Percentiles rank a stretch among this genome's conserved stretches.
phyloP scores from a whole-genome alignment of 2,329 filamentous ascomycete species.

The Beauveria sp. region DNA sequence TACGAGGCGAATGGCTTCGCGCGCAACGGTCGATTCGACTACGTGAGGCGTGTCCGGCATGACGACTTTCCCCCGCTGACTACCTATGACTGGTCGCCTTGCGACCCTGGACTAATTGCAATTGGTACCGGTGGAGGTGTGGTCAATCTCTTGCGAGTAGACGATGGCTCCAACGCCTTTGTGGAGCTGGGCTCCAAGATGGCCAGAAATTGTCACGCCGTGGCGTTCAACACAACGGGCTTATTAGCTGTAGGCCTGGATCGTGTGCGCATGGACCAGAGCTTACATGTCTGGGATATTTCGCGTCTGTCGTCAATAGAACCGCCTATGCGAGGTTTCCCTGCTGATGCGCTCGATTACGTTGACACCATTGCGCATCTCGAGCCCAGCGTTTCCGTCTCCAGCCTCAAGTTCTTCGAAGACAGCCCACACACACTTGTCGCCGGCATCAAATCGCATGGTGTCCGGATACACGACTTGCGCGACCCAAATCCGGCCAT shows the following conservation, averaged over 20 bases:
- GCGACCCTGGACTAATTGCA: slow-evolving; percentile 58
- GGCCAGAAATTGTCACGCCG: slow-evolving; percentile 70
- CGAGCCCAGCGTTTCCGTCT: slow-evolving; percentile 65
- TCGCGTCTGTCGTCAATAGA: slow-evolving; percentile 50
- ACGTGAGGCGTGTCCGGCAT: slow-evolving; percentile 48
- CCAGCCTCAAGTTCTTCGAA: slow-evolving; percentile 75
- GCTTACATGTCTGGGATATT: slow-evolving; percentile 76
- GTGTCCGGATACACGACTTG: slow-evolving; percentile 69
- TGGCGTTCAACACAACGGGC: slow-evolving; percentile 67
- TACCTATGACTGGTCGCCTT: slow-evolving; percentile 60
- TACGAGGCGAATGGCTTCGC: slow-evolving; percentile 56
- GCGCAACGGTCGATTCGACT: slow-evolving; percentile 49
- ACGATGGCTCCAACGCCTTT: slow-evolving; percentile 59
- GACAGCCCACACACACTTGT: slow-evolving; percentile 68
- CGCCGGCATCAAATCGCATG: slow-evolving; percentile 67
- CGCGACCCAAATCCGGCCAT: slow-evolving; percentile 49
- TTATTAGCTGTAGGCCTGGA: slow-evolving; percentile 73
- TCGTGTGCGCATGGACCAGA: slow-evolving; percentile 72
- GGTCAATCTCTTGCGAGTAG: slow-evolving; percentile 65
- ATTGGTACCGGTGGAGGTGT: slow-evolving; percentile 70
- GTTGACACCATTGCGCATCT: slow-evolving; percentile 51
- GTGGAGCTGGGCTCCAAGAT: slow-evolving; percentile 65
- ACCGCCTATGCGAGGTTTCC: slow-evolving; percentile 41
- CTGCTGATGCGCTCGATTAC: slow-evolving; percentile 39
- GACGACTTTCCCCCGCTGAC: slow-evolving; percentile 57